phyloP scores from a whole-genome alignment of 768 basidiomycete species.

The Pisolithus sp. region DNA sequence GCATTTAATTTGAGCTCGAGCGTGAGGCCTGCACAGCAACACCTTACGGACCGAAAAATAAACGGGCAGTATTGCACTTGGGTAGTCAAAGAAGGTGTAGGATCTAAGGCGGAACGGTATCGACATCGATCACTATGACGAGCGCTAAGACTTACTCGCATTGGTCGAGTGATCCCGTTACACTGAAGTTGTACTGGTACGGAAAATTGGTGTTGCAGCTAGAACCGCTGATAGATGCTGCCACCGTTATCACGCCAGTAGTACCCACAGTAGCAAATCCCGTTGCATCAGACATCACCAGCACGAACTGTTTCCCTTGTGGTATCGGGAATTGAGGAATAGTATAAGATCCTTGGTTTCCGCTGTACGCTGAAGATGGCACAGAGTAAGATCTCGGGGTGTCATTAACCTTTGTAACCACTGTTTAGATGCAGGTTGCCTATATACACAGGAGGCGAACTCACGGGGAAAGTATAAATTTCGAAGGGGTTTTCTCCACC shows the following conservation, averaged over 20 bases:
- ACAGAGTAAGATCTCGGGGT: constrained; percentile 48
- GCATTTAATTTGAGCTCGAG: not conserved
- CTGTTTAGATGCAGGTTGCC: not conserved
- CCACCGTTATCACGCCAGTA: constrained; percentile 43
- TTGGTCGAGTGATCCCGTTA: constrained; percentile 41
- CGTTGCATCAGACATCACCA: constrained; percentile 68
- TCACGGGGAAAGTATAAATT: constrained; percentile 46
- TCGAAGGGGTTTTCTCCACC: constrained; percentile 54
- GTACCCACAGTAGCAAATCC: constrained; percentile 65
- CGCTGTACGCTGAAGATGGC: constrained; percentile 44
- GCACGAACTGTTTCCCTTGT: constrained; percentile 35
- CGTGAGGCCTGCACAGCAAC: not conserved
- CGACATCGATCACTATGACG: not conserved
- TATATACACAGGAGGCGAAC: constrained; percentile 10
- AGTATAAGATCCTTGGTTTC: constrained; percentile 49
- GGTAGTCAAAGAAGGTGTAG: constrained; percentile 41
- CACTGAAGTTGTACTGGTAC: constrained; percentile 40
- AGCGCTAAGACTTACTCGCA: constrained; percentile 41
- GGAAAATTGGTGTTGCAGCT: constrained; percentile 47
- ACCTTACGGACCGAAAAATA: constrained; percentile 41
- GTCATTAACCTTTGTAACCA: constrained; percentile 41
- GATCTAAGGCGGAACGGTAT: constrained; percentile 27
- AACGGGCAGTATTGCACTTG: constrained; percentile 45
- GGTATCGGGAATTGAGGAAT: constrained; percentile 37
- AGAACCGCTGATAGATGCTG: constrained; percentile 32